Evolutionary conservation across 306 rosid genomes (phyloP).

Genomic region (Vachellia collinsii): DNA sequence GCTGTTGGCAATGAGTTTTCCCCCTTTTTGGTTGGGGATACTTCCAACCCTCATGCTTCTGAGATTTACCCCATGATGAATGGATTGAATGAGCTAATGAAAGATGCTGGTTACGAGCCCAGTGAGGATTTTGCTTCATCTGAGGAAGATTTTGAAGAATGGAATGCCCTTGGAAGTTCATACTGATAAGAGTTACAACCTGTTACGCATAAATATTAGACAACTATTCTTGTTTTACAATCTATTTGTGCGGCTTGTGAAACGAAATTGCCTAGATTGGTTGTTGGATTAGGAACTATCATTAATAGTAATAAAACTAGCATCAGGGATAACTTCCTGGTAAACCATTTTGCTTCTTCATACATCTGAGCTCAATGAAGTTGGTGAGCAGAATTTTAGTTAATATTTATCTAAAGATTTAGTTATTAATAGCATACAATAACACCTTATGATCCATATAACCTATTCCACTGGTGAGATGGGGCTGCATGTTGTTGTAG

Average conservation of each 20-base stretch:
- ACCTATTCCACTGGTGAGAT: not conserved
- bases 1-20: constrained; percentile 63
- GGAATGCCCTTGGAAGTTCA: constrained; percentile 34
- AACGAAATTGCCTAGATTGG: not conserved
- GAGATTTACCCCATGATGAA: constrained; percentile 62
- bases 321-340: not conserved
- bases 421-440: no score
- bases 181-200: not conserved
- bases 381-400: not conserved
- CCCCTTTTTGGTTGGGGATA: constrained; percentile 70
- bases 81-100: constrained; percentile 67
- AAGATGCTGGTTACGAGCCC: constrained; percentile 49
- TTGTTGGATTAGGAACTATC: not conserved
- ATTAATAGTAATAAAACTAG: constrained; percentile 6
- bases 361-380: not conserved
- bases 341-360: not conserved
- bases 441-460: not conserved
- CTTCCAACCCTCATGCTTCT: constrained; percentile 53
- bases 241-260: not conserved
- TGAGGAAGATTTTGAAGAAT: constrained; percentile 54
- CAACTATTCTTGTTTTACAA: constrained; percentile 18
- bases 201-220: constrained; percentile 14
- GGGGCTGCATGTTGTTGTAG: no score
- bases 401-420: no score
- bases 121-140: constrained; percentile 46